phyloP scores from a whole-genome alignment of 805 yeast species.

The Zygoascus tannicola region DNA sequence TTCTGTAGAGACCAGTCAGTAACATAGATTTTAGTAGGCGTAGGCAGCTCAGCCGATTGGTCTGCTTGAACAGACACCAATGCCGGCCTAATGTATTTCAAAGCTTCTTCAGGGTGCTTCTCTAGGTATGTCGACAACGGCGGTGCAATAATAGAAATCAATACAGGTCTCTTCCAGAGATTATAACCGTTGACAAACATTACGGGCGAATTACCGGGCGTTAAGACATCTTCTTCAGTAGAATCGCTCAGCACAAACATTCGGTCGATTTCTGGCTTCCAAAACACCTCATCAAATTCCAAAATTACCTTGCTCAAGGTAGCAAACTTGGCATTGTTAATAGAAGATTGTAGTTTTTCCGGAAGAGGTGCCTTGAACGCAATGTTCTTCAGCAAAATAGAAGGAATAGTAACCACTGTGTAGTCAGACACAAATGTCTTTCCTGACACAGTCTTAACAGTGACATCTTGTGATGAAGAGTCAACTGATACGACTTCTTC shows the following conservation, averaged over 20 bases:
- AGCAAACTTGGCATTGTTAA: constrained; percentile 49
- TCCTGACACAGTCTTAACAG: constrained; percentile 21
- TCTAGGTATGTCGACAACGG: constrained; percentile 59
- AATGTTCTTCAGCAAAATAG: constrained; percentile 47
- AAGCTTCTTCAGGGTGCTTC: constrained; percentile 40
- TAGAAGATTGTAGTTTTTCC: constrained; percentile 26
- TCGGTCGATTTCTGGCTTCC: constrained; percentile 47
- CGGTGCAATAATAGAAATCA: constrained; percentile 62
- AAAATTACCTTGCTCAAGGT: constrained; percentile 64
- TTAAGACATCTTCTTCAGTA: constrained; percentile 3
- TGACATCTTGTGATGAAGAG: constrained; percentile 4
- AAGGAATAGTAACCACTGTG: constrained; percentile 68
- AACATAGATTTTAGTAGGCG: constrained; percentile 33
- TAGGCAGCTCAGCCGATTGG: constrained; percentile 25
- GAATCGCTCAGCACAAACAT: constrained; percentile 37
- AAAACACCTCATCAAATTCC: constrained; percentile 54
- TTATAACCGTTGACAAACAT: constrained; percentile 51
- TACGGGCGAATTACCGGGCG: constrained; percentile 38
- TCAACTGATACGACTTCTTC: constrained; percentile 32
- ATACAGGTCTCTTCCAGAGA: constrained; percentile 40
- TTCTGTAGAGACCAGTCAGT: constrained; percentile 68
- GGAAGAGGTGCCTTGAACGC: constrained; percentile 52
- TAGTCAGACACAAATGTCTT: constrained; percentile 38
- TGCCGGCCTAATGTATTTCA: constrained; percentile 51
- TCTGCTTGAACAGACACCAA: constrained; percentile 22